Evolutionary conservation across 192 early-diverging fungal species (phyloP).

Genomic region (Phlyctochytrium bullatum): DNA sequence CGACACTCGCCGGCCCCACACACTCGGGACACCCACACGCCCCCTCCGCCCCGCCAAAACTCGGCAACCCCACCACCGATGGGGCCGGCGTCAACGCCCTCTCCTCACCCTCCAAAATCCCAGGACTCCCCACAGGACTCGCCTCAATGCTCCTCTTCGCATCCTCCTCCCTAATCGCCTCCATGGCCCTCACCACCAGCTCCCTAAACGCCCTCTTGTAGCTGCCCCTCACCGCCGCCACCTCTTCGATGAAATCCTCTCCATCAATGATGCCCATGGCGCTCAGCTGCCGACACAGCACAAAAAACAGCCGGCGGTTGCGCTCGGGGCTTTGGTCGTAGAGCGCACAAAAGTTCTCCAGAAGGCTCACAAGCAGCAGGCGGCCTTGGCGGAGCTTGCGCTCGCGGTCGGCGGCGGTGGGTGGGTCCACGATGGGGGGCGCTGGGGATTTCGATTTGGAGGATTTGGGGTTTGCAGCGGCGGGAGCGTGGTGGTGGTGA

Average conservation of each 20-base stretch:
- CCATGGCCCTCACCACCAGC: slow-evolving; percentile 76
- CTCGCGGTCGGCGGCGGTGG: slow-evolving; percentile 11
- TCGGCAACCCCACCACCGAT: too few relatives aligned
- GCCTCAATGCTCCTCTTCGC: background rate
- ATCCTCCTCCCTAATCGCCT: slow-evolving; percentile 45
- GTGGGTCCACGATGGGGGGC: background rate
- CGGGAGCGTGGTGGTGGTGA: background rate
- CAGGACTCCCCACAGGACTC: too few relatives aligned
- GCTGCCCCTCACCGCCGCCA: slow-evolving; percentile 75
- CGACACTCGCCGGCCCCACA: too few relatives aligned
- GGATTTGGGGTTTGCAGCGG: background rate
- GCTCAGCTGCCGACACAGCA: slow-evolving; percentile 82
- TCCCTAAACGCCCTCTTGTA: slow-evolving; percentile 85
- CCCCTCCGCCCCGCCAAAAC: too few relatives aligned
- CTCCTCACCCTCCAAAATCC: too few relatives aligned
- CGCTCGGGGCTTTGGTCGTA: slow-evolving; percentile 85
- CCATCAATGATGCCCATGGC: slow-evolving; percentile 70
- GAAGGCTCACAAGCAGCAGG: slow-evolving; percentile 79
- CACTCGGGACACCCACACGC: too few relatives aligned
- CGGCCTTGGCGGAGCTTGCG: slow-evolving; percentile 63
- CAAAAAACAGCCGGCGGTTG: slow-evolving; percentile 81
- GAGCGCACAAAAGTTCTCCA: slow-evolving; percentile 87
- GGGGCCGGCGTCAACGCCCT: too few relatives aligned
- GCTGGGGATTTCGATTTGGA: background rate
- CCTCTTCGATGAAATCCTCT: slow-evolving; percentile 73